Percentiles rank a stretch among this genome's conserved stretches.
phyloP scores from a whole-genome alignment of 1,284 basidiomycete genomes.

The Pascua guehoae region DNA sequence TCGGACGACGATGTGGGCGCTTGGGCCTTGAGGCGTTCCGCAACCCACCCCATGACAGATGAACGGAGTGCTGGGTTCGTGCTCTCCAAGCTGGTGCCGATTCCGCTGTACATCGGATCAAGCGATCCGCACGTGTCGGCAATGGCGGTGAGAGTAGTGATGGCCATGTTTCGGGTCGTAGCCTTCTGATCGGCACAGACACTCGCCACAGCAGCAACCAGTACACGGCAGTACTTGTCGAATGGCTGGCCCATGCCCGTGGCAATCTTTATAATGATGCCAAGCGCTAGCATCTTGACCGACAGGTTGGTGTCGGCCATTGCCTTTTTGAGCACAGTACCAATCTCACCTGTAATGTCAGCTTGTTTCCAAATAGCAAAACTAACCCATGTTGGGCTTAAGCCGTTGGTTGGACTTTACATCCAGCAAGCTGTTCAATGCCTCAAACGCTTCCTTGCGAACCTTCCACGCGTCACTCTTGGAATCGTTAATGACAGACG shows the following conservation, averaged over 20 bases:
- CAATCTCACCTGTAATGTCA: conserved; percentile 70
- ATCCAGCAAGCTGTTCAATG: conserved; percentile 76
- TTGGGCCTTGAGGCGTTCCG: conserved; percentile 42
- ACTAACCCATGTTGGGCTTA: conserved; percentile 81
- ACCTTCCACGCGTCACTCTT: conserved; percentile 96
- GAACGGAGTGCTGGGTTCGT: conserved; percentile 85
- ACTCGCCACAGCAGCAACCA: conserved; percentile 71
- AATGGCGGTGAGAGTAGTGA: conserved; percentile 76
- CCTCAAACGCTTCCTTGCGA: conserved; percentile 92
- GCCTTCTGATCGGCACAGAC: conserved; percentile 93
- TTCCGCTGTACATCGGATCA: conserved; percentile 72
- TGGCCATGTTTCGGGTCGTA: conserved; percentile 72
- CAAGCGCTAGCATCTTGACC: conserved; percentile 84
- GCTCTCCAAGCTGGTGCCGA: conserved; percentile 76
- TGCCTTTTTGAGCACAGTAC: conserved; percentile 79
- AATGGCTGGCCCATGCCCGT: conserved; percentile 93
- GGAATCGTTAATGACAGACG: conserved; percentile 72
- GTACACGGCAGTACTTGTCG: conserved; percentile 78
- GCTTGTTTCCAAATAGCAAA: neutral
- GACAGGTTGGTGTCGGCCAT: conserved; percentile 91
- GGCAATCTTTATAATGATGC: conserved; percentile 84
- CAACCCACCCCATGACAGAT: conserved; percentile 80
- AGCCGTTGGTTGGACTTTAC: conserved; percentile 87
- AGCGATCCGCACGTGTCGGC: conserved; percentile 78
- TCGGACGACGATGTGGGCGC: conserved; percentile 61